Conservation (phyloP, 352 stramenopile species). For the Pythium vanterpoolii region DNA sequence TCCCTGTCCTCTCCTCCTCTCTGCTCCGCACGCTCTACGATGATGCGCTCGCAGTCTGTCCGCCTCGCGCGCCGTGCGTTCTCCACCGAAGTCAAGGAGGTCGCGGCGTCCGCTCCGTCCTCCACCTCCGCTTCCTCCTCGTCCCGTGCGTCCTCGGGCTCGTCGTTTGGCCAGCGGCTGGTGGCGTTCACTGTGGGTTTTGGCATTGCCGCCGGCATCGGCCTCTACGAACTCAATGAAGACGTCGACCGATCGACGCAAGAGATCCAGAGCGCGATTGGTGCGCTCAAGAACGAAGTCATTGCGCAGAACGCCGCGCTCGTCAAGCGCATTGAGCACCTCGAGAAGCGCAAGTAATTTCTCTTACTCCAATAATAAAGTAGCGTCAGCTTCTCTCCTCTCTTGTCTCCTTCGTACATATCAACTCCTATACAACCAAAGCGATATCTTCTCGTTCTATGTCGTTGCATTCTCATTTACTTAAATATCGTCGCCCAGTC, state of each 20-base stretch:
- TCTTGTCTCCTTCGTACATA: background rate
- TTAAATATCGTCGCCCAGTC: background rate
- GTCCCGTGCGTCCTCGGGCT: conserved; percentile 56
- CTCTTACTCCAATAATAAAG: too few relatives aligned
- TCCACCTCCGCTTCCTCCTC: conserved; percentile 32
- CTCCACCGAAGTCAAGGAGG: conserved; percentile 56
- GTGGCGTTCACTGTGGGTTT: conserved; percentile 71
- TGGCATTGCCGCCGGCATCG: conserved; percentile 51
- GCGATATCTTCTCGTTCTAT: background rate
- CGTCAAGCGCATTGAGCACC: conserved; percentile 67
- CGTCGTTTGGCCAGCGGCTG: conserved; percentile 70
- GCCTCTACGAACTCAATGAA: conserved; percentile 68
- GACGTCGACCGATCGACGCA: conserved; percentile 70
- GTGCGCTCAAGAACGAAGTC: conserved; percentile 63
- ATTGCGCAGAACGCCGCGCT: conserved; percentile 66
- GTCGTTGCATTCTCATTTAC: background rate
- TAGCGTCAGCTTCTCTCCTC: background rate
- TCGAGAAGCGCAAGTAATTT: conserved; percentile 65
- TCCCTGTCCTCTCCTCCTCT: background rate
- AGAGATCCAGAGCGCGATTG: conserved; percentile 64
- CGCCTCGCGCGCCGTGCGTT: conserved; percentile 40
- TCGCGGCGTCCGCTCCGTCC: conserved; percentile 23
- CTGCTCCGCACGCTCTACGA: conserved; percentile 2
- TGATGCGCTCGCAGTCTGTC: conserved; percentile 26
- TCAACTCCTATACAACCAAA: background rate